A percentile compares a stretch with the other conserved stretches of the same genome.
These are phyloP conservation scores for Salix suchowensis DNA, from an alignment of 345 rosid species.

Conservation along the genomic window DNA sequence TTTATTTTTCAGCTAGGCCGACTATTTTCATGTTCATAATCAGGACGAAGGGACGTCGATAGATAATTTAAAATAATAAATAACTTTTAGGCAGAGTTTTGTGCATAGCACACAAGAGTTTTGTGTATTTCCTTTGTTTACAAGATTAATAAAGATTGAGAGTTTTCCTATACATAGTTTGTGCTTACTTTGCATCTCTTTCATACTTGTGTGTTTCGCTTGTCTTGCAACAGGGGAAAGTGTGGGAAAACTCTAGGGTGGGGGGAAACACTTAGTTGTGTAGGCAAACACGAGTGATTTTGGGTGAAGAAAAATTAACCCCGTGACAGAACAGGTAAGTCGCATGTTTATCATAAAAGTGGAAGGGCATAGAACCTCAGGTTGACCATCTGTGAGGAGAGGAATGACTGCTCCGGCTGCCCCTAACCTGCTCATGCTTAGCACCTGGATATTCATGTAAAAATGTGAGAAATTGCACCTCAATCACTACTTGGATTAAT, in stretches of 20 bases:
- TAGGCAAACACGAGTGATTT: no score
- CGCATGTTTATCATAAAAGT: not conserved
- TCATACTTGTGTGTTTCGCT: no score
- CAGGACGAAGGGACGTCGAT: not conserved
- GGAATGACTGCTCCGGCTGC: conserved; percentile 49
- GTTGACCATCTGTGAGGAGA: conserved; percentile 35
- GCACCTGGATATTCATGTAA: conserved; percentile 32
- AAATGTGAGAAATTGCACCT: not conserved
- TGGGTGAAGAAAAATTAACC: no score
- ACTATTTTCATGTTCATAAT: not conserved
- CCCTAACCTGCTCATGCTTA: conserved; percentile 55
- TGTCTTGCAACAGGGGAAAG: no score
- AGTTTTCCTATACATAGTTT: no score
- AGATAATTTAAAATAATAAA: not conserved
- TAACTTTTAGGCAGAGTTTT: not conserved
- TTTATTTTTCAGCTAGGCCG: not conserved
- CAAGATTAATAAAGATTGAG: no score
- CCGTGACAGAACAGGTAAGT: not conserved
- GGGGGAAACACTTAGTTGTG: no score
- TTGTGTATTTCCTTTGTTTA: no score
- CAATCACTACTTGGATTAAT: not conserved
- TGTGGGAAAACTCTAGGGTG: no score
- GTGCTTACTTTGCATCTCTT: no score
- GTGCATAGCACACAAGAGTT: no score
- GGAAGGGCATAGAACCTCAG: conserved; percentile 26